These are phyloP conservation scores for Papiliotrema flavescens DNA, from an alignment of 1,284 basidiomycete genomes.

Conservation along the genomic window DNA sequence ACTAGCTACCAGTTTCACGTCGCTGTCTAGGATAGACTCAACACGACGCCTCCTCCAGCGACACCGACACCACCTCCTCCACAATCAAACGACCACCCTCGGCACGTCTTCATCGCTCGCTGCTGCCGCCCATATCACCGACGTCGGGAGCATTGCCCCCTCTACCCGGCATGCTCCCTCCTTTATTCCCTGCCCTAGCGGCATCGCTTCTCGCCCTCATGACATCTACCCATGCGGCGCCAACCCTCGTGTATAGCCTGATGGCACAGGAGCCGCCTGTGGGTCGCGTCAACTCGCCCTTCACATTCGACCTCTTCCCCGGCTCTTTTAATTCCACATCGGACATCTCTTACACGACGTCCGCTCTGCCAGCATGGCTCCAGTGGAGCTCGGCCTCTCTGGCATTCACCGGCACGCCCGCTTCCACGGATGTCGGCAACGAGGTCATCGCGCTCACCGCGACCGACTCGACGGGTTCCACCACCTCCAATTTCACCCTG, in stretches of 20 bases:
- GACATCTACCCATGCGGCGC: slow-evolving; percentile 26
- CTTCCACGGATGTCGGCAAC: slow-evolving; percentile 33
- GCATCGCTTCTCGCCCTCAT: neutral
- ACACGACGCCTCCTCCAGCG: no score
- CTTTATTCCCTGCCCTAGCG: neutral
- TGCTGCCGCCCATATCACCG: no score
- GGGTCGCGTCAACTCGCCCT: slow-evolving; percentile 44
- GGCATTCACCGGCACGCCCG: slow-evolving; percentile 41
- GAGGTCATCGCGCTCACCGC: slow-evolving; percentile 35
- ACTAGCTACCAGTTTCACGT: no score
- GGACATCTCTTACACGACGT: slow-evolving; percentile 46
- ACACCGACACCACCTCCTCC: no score
- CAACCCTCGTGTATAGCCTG: slow-evolving; percentile 46
- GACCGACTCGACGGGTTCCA: slow-evolving; percentile 30
- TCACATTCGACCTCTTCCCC: slow-evolving; percentile 45
- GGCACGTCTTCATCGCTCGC: no score
- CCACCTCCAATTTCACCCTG: slow-evolving; percentile 37
- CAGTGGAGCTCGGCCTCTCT: slow-evolving; percentile 31
- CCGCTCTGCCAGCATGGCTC: slow-evolving; percentile 53
- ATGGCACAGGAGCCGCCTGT: slow-evolving; percentile 50
- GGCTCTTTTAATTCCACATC: slow-evolving; percentile 27
- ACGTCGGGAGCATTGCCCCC: neutral
- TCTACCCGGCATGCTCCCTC: neutral
- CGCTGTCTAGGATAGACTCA: no score
- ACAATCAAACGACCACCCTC: no score